Evolutionary conservation across 176 grass and related monocot species (phyloP).

Genomic region (Rhipidocladum racemiflorum): DNA sequence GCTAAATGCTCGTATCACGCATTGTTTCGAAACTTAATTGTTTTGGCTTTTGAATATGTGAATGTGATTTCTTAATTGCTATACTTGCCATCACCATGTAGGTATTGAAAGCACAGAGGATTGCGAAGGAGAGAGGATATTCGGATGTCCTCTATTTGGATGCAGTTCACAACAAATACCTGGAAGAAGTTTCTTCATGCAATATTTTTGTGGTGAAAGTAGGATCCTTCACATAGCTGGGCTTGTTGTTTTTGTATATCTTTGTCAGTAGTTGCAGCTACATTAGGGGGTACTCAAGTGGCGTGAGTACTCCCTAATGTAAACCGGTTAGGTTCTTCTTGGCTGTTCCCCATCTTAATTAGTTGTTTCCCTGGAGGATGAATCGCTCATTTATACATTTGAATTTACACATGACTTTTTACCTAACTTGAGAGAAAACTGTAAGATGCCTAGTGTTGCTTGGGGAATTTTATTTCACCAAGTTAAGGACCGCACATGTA

Average conservation of each 20-base stretch:
- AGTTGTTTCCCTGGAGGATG: background rate
- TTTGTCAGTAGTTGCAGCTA: no score
- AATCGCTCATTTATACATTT: background rate
- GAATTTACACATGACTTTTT: background rate
- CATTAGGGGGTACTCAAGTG: no score
- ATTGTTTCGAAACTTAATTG: background rate
- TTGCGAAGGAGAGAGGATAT: conserved; percentile 91
- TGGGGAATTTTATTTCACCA: background rate
- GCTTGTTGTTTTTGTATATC: conserved; percentile 6
- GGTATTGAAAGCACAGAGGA: conserved; percentile 95
- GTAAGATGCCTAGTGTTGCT: background rate
- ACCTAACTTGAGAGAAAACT: background rate
- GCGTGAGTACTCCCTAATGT: background rate
- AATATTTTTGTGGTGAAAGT: conserved; percentile 99
- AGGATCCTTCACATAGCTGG: background rate
- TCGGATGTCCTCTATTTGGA: conserved; percentile 98
- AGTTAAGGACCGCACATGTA: background rate
- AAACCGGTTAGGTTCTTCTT: background rate
- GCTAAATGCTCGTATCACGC: background rate
- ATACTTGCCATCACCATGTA: conserved; percentile 22
- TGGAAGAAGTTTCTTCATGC: conserved; percentile 98
- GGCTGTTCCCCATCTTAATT: background rate
- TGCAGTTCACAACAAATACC: conserved; percentile 81
- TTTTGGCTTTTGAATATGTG: conserved; percentile 1
- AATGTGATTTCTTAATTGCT: background rate